Base-by-base conservation (phyloP, 2,329 filamentous ascomycete species). In the Periconia sp. region DNA sequence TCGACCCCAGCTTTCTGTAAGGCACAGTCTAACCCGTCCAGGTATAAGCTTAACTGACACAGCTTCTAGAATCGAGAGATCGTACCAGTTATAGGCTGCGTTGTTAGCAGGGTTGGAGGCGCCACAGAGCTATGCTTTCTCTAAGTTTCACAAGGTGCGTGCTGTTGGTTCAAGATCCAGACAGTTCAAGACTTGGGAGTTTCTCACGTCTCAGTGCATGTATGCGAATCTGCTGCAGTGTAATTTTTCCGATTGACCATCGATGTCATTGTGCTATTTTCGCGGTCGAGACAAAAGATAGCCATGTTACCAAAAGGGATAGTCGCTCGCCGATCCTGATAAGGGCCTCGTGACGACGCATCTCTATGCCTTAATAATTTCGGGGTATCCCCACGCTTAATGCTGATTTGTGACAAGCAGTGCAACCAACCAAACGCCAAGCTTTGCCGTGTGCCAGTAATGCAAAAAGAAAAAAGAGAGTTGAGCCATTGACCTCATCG, bases 321-420 rank as follows among this genome's bases (percentile, higher is more conserved):
- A 50, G 40, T 39, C n/a, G 33, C 40, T 39, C 46, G 63, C 56
- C 54, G 63, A 69, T 69, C 63, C 60, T 33, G 64, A 68, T 69
- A 66, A 65, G 64, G 44, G 34, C 46, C 40, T 32, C 34, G 45
- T 41, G 51, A 49, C 61, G 43, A 57, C 57, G 66, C 54, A 56
- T 46, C 30, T 46, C 39, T 36, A 29, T 34, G 17, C 26, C 9
- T 43, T 25, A 50, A 31, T 39, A 55, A 53, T 42, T 52, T 52
- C 57, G 50, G 56, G 55, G 52, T 63, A 61, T 61, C 55, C n/a
- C 54, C 54, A 53, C 48, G 46, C 51, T 46, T 22, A 42, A 43
- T 42, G 48, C 23, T 38, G 41, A 13, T 19, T 19, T n/a, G n/a
- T n/a, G 6, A 9, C 15, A 19, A 17, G 16, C 9, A 19, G 7